Evolutionary conservation across 2,329 filamentous ascomycete species (phyloP).

Genomic region (Oidium heveae): DNA sequence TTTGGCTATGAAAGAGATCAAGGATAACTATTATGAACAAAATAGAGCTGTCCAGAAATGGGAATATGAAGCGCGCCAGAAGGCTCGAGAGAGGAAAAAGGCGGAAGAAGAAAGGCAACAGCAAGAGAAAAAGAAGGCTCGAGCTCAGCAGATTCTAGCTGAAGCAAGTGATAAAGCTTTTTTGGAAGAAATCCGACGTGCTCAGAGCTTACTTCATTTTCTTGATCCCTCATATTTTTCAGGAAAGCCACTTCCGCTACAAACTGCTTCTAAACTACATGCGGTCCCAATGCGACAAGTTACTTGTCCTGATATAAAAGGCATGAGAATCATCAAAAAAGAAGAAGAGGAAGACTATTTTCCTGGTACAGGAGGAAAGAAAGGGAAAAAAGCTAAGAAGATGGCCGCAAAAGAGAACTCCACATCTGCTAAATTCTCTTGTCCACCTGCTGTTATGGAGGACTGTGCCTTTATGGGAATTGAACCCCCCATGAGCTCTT

Average conservation of each 20-base stretch:
- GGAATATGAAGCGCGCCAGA: slow-evolving; percentile 60
- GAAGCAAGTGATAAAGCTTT: slow-evolving; percentile 73
- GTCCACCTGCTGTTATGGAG: slow-evolving; percentile 77
- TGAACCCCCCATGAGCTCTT: slow-evolving; percentile 65
- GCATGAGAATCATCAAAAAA: slow-evolving; percentile 62
- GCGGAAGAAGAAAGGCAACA: slow-evolving; percentile 53
- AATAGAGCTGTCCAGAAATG: slow-evolving; percentile 64
- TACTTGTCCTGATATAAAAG: slow-evolving; percentile 64
- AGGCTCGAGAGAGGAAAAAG: slow-evolving; percentile 51
- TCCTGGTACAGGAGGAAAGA: slow-evolving; percentile 43
- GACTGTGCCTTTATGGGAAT: slow-evolving; percentile 66
- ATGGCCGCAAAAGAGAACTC: slow-evolving; percentile 22
- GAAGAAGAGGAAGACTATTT: slow-evolving; percentile 71
- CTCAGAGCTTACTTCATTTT: slow-evolving; percentile 69
- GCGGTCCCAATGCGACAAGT: slow-evolving; percentile 64
- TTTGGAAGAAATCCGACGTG: slow-evolving; percentile 73
- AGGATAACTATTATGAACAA: slow-evolving; percentile 65
- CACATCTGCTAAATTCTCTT: slow-evolving; percentile 46
- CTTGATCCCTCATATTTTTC: slow-evolving; percentile 51
- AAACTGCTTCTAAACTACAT: slow-evolving; percentile 45
- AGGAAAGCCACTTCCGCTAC: slow-evolving; percentile 36
- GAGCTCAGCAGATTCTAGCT: slow-evolving; percentile 50
- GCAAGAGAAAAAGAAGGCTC: slow-evolving; percentile 49
- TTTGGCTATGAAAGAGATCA: slow-evolving; percentile 55
- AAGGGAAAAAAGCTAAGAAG: slow-evolving; percentile 76